A percentile compares a stretch with the other conserved stretches of the same genome.
Evolutionary conservation across 176 grass and related monocot species (phyloP).

Genomic region (Triticum timopheevii): DNA sequence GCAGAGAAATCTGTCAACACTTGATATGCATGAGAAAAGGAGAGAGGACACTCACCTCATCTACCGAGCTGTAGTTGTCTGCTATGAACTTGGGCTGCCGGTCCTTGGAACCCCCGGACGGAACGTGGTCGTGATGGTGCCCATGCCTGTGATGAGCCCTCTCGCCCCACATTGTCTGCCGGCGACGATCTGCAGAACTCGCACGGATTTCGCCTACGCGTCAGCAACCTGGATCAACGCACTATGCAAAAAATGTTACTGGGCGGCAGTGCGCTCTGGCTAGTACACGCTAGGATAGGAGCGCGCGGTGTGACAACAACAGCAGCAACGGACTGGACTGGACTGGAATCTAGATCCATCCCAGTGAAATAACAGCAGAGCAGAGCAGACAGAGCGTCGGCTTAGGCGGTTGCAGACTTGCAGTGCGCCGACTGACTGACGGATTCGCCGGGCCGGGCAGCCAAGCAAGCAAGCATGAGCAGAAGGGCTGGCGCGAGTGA

Average conservation of each 20-base stretch:
- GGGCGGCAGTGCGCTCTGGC: too few species aligned
- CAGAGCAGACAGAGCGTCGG: too few species aligned
- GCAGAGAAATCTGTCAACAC: background rate
- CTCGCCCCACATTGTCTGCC: slow-evolving; percentile 49
- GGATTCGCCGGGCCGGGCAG: background rate
- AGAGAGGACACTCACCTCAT: slow-evolving; percentile 52
- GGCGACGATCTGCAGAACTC: background rate
- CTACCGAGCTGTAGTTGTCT: slow-evolving; percentile 78
- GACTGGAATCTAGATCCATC: background rate
- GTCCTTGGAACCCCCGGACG: slow-evolving; percentile 47
- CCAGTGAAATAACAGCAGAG: background rate
- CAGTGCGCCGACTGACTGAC: background rate
- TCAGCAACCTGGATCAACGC: background rate
- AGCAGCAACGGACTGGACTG: too few species aligned
- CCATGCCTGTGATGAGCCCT: slow-evolving; percentile 49
- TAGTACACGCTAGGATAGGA: background rate
- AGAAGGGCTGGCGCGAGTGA: too few species aligned
- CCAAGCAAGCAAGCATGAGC: background rate
- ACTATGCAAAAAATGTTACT: too few species aligned
- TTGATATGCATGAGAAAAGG: background rate
- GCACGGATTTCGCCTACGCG: background rate
- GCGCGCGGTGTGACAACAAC: accelerated
- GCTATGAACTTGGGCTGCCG: slow-evolving; percentile 59
- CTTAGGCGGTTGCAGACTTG: background rate
- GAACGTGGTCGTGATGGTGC: background rate